Conservation (phyloP, 169 alveolate species). For the Plasmodium adleri region DNA sequence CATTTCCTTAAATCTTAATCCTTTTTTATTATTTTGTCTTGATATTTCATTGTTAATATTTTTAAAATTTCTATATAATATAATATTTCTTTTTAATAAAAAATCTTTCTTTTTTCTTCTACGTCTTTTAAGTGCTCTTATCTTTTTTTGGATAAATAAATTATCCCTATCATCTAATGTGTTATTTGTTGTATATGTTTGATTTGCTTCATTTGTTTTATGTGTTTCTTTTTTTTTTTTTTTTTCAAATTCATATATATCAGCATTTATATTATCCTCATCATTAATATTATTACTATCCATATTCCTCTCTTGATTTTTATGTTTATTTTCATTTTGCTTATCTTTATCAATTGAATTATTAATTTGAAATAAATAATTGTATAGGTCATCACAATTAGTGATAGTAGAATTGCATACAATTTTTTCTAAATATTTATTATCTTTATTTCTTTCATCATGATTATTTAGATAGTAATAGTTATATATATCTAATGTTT, state of each 20-base stretch:
- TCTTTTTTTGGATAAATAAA: not conserved
- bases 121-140: not conserved
- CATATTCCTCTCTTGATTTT: not conserved
- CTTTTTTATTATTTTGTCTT: constrained; percentile 54
- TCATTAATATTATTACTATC: not conserved
- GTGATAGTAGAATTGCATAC: not conserved
- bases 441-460: not conserved
- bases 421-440: constrained; percentile 18
- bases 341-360: not conserved
- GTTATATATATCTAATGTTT: constrained; percentile 39
- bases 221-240: not conserved
- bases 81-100: constrained; percentile 25
- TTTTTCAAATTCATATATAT: not conserved
- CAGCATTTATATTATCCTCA: not conserved
- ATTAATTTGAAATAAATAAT: not conserved
- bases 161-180: no score
- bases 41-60: constrained; percentile 61
- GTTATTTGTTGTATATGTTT: not conserved
- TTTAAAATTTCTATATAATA: constrained; percentile 57
- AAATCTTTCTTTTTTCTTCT: not conserved
- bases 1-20: constrained; percentile 28
- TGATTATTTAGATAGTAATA: constrained; percentile 36
- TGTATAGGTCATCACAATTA: constrained; percentile 4
- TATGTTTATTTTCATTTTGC: not conserved
- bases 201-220: not conserved